Percentiles rank a stretch among this genome's conserved stretches.
Evolutionary conservation across 305 asterid species (phyloP).

Genomic region (Rubia occidens): DNA sequence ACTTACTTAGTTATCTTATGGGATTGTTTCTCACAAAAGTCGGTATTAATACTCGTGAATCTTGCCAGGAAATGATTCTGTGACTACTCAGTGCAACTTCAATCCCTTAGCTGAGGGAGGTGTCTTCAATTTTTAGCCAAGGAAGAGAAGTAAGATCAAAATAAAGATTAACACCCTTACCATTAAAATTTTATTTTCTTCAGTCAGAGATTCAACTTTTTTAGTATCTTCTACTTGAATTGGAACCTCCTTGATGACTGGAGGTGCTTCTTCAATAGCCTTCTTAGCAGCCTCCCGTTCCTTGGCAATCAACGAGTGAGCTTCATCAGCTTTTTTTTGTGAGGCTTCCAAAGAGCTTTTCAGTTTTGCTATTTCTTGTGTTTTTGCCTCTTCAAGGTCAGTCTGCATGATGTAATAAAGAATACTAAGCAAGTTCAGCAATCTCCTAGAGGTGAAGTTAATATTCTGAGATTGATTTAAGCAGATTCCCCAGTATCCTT

Average conservation of each 20-base stretch:
- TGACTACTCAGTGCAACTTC: neutral
- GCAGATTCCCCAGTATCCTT: neutral
- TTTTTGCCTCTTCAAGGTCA: constrained; percentile 90
- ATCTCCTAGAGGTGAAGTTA: neutral
- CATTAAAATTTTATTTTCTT: constrained; percentile 64
- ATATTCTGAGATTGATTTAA: neutral
- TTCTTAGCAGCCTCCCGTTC: constrained; percentile 89
- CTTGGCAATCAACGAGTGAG: constrained; percentile 51
- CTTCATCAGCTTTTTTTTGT: constrained; percentile 76
- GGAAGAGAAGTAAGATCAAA: constrained; percentile 6
- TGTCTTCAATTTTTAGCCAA: neutral
- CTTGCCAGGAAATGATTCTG: neutral
- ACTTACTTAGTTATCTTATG: neutral
- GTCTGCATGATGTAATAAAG: constrained; percentile 35
- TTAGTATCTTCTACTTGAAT: constrained; percentile 79
- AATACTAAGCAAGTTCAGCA: neutral
- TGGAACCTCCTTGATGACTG: constrained; percentile 79
- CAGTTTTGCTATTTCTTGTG: constrained; percentile 63
- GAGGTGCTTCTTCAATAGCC: constrained; percentile 95
- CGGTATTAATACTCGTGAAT: neutral
- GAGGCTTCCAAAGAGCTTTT: constrained; percentile 56
- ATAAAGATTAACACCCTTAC: constrained; percentile 29
- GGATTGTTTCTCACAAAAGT: neutral
- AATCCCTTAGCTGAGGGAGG: constrained; percentile 8
- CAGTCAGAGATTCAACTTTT: constrained; percentile 64